phyloP scores from a whole-genome alignment of 2,329 filamentous ascomycete species.

The Sporothrix sp. region DNA sequence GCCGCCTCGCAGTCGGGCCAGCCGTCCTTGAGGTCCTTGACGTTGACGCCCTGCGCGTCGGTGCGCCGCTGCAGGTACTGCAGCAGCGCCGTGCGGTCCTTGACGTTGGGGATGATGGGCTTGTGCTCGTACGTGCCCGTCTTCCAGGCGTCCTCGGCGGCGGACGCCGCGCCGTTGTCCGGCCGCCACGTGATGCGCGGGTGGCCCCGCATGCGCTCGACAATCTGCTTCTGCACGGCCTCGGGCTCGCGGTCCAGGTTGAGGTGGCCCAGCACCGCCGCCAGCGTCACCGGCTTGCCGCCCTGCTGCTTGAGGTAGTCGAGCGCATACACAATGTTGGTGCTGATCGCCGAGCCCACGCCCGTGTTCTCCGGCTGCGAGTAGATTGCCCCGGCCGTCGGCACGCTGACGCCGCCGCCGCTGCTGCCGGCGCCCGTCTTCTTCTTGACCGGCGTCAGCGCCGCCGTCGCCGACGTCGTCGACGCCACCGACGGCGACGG shows the following conservation, averaged over 20 bases:
- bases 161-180: slow-evolving; percentile 40
- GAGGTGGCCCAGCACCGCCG: slow-evolving; percentile 71
- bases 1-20: slow-evolving; percentile 78
- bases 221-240: slow-evolving; percentile 53
- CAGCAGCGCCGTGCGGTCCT: slow-evolving; percentile 65
- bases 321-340: slow-evolving; percentile 79
- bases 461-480: slow-evolving; percentile 37
- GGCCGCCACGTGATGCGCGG: slow-evolving; percentile 49
- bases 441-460: slow-evolving; percentile 55
- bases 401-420: neutral
- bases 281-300: slow-evolving; percentile 57
- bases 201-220: slow-evolving; percentile 57
- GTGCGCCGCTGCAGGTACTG: slow-evolving; percentile 71
- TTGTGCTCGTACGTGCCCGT: slow-evolving; percentile 71
- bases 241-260: slow-evolving; percentile 57
- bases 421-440: slow-evolving; percentile 37
- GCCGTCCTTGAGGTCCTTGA: slow-evolving; percentile 91
- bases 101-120: slow-evolving; percentile 71
- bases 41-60: slow-evolving; percentile 68
- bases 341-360: slow-evolving; percentile 71
- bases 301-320: slow-evolving; percentile 69
- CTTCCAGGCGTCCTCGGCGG: slow-evolving; percentile 34
- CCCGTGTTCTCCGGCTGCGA: slow-evolving; percentile 69
- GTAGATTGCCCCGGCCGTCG: slow-evolving; percentile 42
- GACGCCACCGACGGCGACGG: slow-evolving; percentile 51